Evolutionary conservation across 345 rosid genomes (phyloP).

Genomic region (Salix caprea): DNA sequence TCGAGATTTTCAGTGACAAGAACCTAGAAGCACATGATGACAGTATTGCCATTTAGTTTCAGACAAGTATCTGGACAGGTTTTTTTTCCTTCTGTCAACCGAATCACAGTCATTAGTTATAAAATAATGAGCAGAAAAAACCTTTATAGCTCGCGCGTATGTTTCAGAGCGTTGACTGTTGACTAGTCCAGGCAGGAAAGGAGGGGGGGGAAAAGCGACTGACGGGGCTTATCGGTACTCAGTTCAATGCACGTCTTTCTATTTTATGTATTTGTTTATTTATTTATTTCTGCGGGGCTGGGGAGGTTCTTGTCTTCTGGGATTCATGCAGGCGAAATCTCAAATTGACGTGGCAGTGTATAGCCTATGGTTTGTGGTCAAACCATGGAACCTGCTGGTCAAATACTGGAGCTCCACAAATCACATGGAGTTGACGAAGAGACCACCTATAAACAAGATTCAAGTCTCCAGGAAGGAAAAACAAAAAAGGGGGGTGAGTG

Average conservation of each 20-base stretch:
- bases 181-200: conserved; percentile 7
- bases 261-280: background rate
- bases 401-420: no score
- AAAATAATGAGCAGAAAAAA: background rate
- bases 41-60: background rate
- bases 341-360: no score
- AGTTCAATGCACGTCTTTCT: no score
- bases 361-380: no score
- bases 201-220: background rate
- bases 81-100: background rate
- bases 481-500: no score
- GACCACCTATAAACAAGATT: no score
- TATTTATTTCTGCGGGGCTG: no score
- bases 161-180: background rate
- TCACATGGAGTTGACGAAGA: no score
- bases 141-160: background rate
- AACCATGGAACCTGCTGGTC: no score
- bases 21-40: conserved; percentile 43
- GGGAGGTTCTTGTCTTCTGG: no score
- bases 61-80: background rate
- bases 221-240: no score
- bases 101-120: background rate
- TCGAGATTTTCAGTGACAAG: conserved; percentile 36
- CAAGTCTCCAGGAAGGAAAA: no score
- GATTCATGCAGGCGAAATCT: background rate